These are phyloP conservation scores for Malbranchea cinnamomea DNA, from an alignment of 2,329 filamentous ascomycete species.

Conservation along the genomic window DNA sequence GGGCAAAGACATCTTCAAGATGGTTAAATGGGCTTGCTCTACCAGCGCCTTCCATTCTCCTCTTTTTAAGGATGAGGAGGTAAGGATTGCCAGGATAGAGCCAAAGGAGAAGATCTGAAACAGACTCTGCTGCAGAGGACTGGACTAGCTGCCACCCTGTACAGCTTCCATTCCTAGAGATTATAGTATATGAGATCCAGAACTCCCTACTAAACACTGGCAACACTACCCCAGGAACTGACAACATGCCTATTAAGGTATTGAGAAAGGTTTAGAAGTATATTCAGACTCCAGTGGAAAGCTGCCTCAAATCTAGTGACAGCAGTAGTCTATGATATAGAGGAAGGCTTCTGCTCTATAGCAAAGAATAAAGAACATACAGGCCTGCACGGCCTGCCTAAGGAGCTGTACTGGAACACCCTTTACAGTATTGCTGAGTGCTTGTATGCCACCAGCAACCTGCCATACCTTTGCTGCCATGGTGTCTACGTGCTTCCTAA, in stretches of 20 bases:
- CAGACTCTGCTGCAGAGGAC: constrained; percentile 1
- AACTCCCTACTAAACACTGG: not conserved
- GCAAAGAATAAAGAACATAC: no score
- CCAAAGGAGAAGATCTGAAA: not conserved
- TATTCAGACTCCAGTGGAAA: not conserved
- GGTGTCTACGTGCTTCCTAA: no score
- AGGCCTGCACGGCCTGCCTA: no score
- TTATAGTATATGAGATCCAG: constrained; percentile 1
- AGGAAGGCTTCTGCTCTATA: no score
- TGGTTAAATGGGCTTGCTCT: constrained; percentile 3
- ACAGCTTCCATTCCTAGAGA: not conserved
- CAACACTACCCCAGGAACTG: constrained; percentile 1
- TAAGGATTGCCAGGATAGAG: not conserved
- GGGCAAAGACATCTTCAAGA: constrained; percentile 3
- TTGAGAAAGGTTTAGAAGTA: not conserved
- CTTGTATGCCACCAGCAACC: no score
- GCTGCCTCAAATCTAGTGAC: constrained; percentile 3
- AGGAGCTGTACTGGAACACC: no score
- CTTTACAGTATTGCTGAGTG: no score
- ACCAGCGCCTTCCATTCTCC: constrained; percentile 3
- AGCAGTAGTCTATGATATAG: constrained; percentile 3
- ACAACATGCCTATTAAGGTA: not conserved
- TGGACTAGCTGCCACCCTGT: not conserved
- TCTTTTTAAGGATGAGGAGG: not conserved
- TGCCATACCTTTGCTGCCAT: no score